Evolutionary conservation across 2,329 filamentous ascomycete genomes (phyloP).

Genomic region (Diplodia mutila): DNA sequence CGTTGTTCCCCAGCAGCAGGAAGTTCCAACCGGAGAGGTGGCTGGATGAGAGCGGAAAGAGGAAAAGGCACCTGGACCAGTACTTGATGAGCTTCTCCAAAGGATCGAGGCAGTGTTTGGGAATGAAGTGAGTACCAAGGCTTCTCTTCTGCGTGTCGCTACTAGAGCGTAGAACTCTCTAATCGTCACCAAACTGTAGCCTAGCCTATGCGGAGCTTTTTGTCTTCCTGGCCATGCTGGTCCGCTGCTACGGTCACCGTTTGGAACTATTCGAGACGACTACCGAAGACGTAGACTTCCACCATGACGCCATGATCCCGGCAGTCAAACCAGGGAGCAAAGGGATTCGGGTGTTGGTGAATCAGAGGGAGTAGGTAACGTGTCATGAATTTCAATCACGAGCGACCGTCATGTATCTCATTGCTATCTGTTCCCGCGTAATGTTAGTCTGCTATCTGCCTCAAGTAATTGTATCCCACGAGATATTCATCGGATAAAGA

Average conservation of each 20-base stretch:
- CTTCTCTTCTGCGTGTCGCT: background rate
- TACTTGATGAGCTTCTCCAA: slow-evolving; percentile 39
- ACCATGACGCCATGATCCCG: slow-evolving; percentile 46
- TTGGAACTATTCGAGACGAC: slow-evolving; percentile 30
- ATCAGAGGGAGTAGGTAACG: background rate
- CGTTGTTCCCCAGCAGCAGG: slow-evolving; percentile 36
- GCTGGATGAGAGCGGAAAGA: slow-evolving; percentile 33
- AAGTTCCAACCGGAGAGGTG: slow-evolving; percentile 39
- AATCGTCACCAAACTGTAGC: background rate
- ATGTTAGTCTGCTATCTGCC: too few relatives aligned
- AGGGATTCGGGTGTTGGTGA: slow-evolving; percentile 38
- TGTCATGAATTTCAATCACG: too few relatives aligned
- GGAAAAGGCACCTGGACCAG: slow-evolving; percentile 29
- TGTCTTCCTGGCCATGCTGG: slow-evolving; percentile 27
- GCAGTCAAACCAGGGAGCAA: slow-evolving; percentile 37
- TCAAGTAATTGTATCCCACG: too few relatives aligned
- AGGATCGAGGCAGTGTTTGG: slow-evolving; percentile 38
- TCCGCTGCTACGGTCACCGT: slow-evolving; percentile 22
- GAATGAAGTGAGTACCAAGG: slow-evolving; percentile 34
- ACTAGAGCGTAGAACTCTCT: background rate
- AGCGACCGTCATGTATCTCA: too few relatives aligned
- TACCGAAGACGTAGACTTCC: slow-evolving; percentile 39
- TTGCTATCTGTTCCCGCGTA: too few relatives aligned
- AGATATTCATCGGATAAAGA: too few relatives aligned
- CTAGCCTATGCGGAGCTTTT: slow-evolving; percentile 23